Base-by-base conservation (phyloP, 2,329 filamentous ascomycete species). In the Thielaviopsis punctulata region DNA sequence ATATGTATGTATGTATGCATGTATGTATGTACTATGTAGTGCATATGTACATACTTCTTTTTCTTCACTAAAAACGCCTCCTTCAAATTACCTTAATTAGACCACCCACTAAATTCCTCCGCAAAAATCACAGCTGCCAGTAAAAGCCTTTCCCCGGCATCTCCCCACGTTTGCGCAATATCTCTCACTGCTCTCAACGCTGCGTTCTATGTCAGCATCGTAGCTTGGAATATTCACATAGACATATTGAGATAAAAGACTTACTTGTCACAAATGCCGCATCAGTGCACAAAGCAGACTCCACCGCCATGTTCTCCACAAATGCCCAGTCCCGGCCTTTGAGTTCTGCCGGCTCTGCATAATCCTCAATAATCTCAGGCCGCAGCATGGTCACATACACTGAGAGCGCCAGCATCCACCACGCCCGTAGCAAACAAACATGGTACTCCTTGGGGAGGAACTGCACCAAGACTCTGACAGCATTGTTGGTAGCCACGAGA, bases 231-330 rank as follows among this genome's bases (percentile, higher is more conserved):
- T n/a, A n/a, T n/a, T n/a, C n/a, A n/a, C 33, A 15, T 41, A 8
- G 9, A 19, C 13, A 18, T n/a, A 18, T 18, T n/a, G 5, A 2
- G 19, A 18, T 15, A 18, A 13, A 41, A 39, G 24, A 58, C 70
- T 63, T 66, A 80, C 84, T 79, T 68, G 95, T 94, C 27, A 96
- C 80, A 62, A 80, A 95, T 66, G 94, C 85, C 18, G 85, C 76
- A 66, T 96, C 87, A 1, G 75, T 78, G 9, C 77, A 71, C 67
- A 80, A 79, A 49, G 75, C 64, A 9, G 82, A 82, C 51, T 76
- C 78, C 18, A 95, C 62, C 2, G 84, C 86, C 65, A 79, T 76
- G 50, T 84, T 69, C 50, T 81, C 74, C 4, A 90, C 82, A 65
- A 84, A 85, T 5, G 77, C 75, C 92, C 92, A 98, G 48, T 77